Conservation (phyloP, 345 rosid species). For the Arabis hirsuta region DNA sequence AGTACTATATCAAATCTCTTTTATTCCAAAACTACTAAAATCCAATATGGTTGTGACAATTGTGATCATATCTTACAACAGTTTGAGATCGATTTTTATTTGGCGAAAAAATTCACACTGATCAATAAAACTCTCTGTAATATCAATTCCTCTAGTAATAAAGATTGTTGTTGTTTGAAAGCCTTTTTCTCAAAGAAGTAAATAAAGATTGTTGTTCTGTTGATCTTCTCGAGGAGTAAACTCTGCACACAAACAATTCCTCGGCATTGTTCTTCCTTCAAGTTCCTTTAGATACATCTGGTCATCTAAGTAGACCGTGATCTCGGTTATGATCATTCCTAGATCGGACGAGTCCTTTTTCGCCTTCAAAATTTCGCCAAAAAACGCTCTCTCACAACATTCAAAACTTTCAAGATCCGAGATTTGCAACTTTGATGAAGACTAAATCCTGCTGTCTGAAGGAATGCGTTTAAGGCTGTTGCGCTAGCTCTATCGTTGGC, state of each 20-base stretch:
- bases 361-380: conserved; percentile 54
- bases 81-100: too few relatives aligned
- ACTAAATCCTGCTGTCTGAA: conserved; percentile 74
- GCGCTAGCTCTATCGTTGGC: conserved; percentile 67
- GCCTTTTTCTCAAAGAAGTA: too few relatives aligned
- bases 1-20: too few relatives aligned
- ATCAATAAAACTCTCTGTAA: conserved; percentile 3
- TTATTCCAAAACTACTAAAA: too few relatives aligned
- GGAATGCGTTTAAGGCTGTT: conserved; percentile 73
- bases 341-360: conserved; percentile 52
- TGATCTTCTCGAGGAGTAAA: conserved; percentile 45
- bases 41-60: too few relatives aligned
- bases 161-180: background rate
- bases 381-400: conserved; percentile 58
- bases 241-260: conserved; percentile 47
- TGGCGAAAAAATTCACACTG: background rate
- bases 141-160: conserved; percentile 28
- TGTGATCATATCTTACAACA: too few relatives aligned
- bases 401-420: conserved; percentile 69
- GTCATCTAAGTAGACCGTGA: conserved; percentile 67
- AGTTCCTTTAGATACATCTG: conserved; percentile 63
- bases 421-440: conserved; percentile 63
- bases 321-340: conserved; percentile 47
- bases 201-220: conserved; percentile 21
- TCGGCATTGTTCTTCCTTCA: conserved; percentile 59